Conservation (phyloP, 257 asterid species). For the Penstemon newberryi region DNA sequence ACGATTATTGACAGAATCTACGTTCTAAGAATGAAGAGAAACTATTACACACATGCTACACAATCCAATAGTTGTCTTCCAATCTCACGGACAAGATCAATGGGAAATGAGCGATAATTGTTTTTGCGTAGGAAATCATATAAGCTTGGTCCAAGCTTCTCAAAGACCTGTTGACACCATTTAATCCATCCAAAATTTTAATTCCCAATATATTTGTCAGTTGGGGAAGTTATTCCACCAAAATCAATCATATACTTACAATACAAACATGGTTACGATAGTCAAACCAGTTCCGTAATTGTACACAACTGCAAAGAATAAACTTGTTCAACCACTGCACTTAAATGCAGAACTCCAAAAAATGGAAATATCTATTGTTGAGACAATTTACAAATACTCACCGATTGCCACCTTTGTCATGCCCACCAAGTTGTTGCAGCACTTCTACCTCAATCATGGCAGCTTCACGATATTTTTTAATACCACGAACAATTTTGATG, state of each 20-base stretch:
- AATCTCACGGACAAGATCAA: constrained; percentile 98
- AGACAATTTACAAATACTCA: constrained; percentile 40
- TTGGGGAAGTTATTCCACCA: constrained; percentile 79
- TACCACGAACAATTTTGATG: constrained; percentile 77
- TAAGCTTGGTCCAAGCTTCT: constrained; percentile 99
- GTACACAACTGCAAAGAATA: constrained; percentile 99
- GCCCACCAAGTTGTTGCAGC: constrained; percentile 84
- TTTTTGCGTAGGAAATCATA: constrained; percentile 98
- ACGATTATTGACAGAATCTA: neutral
- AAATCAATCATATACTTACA: constrained; percentile 82
- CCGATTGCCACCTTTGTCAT: constrained; percentile 83
- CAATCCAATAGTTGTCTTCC: constrained; percentile 99
- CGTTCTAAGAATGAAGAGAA: constrained; percentile 34
- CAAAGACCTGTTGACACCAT: constrained; percentile 97
- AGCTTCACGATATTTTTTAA: constrained; percentile 84
- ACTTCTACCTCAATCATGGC: constrained; percentile 89
- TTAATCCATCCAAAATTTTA: constrained; percentile 67
- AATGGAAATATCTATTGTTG: constrained; percentile 6
- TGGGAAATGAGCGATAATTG: constrained; percentile 98
- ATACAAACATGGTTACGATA: constrained; percentile 99
- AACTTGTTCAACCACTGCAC: constrained; percentile 73
- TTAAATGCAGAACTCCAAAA: constrained; percentile 29
- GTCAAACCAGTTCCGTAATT: constrained; percentile 99
- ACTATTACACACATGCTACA: constrained; percentile 99
- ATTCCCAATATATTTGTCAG: constrained; percentile 54